Evolutionary conservation across 2,329 filamentous ascomycete genomes (phyloP).

Genomic region (Fusarium penzigii): DNA sequence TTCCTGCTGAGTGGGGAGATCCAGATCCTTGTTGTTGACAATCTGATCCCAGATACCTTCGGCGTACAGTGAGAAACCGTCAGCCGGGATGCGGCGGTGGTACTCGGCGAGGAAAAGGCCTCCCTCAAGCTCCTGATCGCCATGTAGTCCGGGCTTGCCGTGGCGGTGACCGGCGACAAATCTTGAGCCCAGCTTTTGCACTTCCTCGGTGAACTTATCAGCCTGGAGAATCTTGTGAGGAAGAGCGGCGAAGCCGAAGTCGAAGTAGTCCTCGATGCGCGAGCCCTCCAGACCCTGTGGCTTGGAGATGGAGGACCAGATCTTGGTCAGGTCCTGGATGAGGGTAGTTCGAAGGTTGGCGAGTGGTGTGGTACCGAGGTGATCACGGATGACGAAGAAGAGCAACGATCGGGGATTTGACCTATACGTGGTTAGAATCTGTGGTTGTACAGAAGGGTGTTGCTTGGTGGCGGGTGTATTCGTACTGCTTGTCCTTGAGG

Average conservation of each 20-base stretch:
- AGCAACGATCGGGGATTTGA: conserved; percentile 87
- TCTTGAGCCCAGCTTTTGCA: conserved; percentile 74
- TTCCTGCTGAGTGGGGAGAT: conserved; percentile 95
- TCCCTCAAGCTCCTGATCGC: conserved; percentile 73
- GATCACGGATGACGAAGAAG: conserved; percentile 98
- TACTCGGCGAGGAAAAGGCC: conserved; percentile 92
- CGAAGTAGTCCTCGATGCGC: conserved; percentile 94
- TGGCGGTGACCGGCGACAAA: conserved; percentile 82
- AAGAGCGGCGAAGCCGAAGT: conserved; percentile 93
- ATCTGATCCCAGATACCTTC: conserved; percentile 98
- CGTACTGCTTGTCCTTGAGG: conserved; percentile 86
- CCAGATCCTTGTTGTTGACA: conserved; percentile 96
- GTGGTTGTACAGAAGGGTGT: not conserved
- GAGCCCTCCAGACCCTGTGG: conserved; percentile 85
- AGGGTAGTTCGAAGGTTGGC: conserved; percentile 88
- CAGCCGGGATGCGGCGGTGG: conserved; percentile 91
- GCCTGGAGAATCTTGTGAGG: conserved; percentile 97
- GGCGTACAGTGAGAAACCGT: conserved; percentile 94
- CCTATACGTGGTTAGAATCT: conserved; percentile 45
- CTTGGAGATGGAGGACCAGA: conserved; percentile 93
- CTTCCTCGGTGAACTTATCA: conserved; percentile 82
- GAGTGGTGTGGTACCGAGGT: conserved; percentile 88
- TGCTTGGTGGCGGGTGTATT: conserved; percentile 32
- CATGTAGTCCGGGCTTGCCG: conserved; percentile 59
- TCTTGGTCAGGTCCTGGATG: conserved; percentile 84